phyloP scores from a whole-genome alignment of 2,329 filamentous ascomycete genomes.

The Calonectria pauciramosa region DNA sequence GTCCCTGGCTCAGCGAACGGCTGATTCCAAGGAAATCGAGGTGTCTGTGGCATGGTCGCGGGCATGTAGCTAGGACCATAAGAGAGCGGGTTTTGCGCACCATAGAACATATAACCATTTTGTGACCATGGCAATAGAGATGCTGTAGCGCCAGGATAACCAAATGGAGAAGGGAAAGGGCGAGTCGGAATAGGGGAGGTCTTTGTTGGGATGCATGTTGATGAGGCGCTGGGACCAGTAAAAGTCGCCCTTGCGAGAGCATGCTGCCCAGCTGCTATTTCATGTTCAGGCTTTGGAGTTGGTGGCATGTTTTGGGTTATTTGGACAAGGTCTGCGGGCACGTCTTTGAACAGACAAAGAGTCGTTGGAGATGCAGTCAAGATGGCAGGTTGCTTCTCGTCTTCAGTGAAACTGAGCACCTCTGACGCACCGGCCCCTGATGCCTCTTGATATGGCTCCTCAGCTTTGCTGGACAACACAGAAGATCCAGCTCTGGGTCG shows the following conservation, averaged over 20 bases:
- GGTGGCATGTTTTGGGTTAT: conserved; percentile 18
- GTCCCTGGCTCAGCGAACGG: background rate
- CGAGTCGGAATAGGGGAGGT: background rate
- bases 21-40: background rate
- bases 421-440: background rate
- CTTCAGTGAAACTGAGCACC: background rate
- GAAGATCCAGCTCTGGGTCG: background rate
- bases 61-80: background rate
- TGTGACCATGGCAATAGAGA: background rate
- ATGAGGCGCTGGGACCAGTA: background rate
- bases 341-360: background rate
- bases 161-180: background rate
- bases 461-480: background rate
- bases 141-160: background rate
- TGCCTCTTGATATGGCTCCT: background rate
- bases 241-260: too few relatives aligned
- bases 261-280: background rate
- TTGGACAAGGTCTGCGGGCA: background rate
- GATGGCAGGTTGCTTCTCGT: background rate
- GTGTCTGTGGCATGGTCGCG: background rate
- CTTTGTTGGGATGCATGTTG: background rate
- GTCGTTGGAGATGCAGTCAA: background rate
- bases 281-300: conserved; percentile 15
- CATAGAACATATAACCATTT: background rate
- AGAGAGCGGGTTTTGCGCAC: background rate